Percentiles rank a stretch among this genome's conserved stretches.
These are phyloP conservation scores for Hirsutella thompsonii DNA, from an alignment of 2,329 filamentous ascomycete species.

Conservation along the genomic window DNA sequence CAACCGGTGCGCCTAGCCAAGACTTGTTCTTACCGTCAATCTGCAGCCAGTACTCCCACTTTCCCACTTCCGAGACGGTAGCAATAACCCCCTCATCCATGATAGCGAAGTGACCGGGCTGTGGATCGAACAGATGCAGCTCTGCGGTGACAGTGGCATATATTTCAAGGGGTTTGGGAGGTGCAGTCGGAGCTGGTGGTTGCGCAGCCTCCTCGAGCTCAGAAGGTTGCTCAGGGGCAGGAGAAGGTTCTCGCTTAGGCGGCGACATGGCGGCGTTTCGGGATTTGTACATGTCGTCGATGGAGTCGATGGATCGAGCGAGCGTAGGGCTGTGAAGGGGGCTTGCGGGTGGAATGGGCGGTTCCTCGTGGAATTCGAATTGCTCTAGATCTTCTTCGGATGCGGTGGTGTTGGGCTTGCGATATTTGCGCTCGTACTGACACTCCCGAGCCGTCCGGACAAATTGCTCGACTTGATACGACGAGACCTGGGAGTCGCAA, in stretches of 20 bases:
- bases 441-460: constrained; percentile 77
- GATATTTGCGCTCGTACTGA: constrained; percentile 94
- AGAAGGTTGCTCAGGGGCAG: constrained; percentile 18
- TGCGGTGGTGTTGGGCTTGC: constrained; percentile 65
- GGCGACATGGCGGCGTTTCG: constrained; percentile 32
- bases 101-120: constrained; percentile 69
- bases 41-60: constrained; percentile 94
- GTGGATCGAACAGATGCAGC: constrained; percentile 87
- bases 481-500: constrained; percentile 62
- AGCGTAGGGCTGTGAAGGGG: constrained; percentile 46
- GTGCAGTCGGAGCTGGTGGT: constrained; percentile 1
- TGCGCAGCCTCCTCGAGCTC: constrained; percentile 17
- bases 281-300: constrained; percentile 42
- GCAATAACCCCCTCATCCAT: constrained; percentile 66
- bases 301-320: constrained; percentile 39
- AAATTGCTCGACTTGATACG: constrained; percentile 66
- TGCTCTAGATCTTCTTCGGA: constrained; percentile 69
- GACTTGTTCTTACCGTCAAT: constrained; percentile 63
- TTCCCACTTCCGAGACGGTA: constrained; percentile 72
- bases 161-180: constrained; percentile 59
- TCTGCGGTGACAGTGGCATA: constrained; percentile 68
- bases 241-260: constrained; percentile 27
- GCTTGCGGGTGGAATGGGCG: constrained; percentile 51
- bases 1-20: constrained; percentile 76
- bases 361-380: constrained; percentile 62